Evolutionary conservation across 306 rosid species (phyloP).

Genomic region (Cercis canadensis): DNA sequence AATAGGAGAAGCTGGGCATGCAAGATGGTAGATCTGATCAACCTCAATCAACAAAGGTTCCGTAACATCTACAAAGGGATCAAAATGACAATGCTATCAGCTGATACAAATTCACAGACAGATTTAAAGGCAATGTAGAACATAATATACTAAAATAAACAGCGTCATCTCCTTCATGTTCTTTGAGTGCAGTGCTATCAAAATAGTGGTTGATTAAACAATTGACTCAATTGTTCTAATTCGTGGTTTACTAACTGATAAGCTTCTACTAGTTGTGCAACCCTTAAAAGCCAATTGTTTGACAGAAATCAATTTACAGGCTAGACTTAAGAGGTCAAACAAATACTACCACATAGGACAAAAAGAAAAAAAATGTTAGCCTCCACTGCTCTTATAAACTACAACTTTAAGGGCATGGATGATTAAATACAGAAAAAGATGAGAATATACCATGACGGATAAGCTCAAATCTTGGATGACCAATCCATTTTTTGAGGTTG

Average conservation of each 20-base stretch:
- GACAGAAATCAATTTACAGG: conserved; percentile 24
- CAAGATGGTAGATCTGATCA: conserved; percentile 84
- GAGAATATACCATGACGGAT: conserved; percentile 85
- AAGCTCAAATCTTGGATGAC: conserved; percentile 97
- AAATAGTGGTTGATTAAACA: conserved; percentile 20
- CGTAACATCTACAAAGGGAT: conserved; percentile 62
- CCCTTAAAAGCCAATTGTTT: conserved; percentile 2
- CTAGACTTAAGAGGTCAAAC: conserved; percentile 22
- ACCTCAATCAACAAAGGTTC: conserved; percentile 76
- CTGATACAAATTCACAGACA: conserved; percentile 17
- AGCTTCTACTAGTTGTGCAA: conserved; percentile 21
- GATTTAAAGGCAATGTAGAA: conserved; percentile 25
- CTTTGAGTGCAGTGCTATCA: conserved; percentile 14
- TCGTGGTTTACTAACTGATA: conserved; percentile 16
- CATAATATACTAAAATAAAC: conserved; percentile 11
- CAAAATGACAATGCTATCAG: conserved; percentile 30
- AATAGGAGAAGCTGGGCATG: conserved; percentile 88
- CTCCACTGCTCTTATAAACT: too few species aligned
- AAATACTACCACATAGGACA: not conserved
- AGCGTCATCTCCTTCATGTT: conserved; percentile 8
- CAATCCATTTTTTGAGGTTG: conserved; percentile 89
- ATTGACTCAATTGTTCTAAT: conserved; percentile 1
- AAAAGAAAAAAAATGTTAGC: not conserved
- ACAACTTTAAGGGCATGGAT: not conserved
- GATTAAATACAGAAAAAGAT: conserved; percentile 23